Conservation (phyloP, 1,284 basidiomycete genomes). For the Boletus semigastroideus region DNA sequence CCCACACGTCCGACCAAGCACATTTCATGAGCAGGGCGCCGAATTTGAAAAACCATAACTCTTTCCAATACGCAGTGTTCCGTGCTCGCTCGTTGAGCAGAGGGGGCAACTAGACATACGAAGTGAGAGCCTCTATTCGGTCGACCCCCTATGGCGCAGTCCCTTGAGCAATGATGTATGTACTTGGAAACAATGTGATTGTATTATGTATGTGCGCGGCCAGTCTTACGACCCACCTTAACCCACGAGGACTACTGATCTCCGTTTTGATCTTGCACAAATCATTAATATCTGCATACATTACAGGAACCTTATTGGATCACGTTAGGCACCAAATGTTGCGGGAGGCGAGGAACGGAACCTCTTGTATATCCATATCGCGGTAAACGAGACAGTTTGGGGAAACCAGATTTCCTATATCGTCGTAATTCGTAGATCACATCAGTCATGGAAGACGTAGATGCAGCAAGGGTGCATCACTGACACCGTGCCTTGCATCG, state of each 20-base stretch:
- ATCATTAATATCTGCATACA: slow-evolving; percentile 13
- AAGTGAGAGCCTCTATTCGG: neutral
- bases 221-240: slow-evolving; percentile 30
- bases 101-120: neutral
- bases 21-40: slow-evolving; percentile 9
- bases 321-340: slow-evolving; percentile 10
- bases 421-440: slow-evolving; percentile 6
- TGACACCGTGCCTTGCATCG: slow-evolving; percentile 15
- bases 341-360: slow-evolving; percentile 7
- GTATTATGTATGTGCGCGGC: slow-evolving; percentile 22
- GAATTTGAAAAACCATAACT: slow-evolving; percentile 32
- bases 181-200: slow-evolving; percentile 1
- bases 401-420: slow-evolving; percentile 6
- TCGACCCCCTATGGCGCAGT: neutral
- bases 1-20: slow-evolving; percentile 9
- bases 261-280: slow-evolving; percentile 20
- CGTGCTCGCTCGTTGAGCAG: neutral
- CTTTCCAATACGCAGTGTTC: slow-evolving; percentile 6
- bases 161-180: neutral
- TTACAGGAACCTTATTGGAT: slow-evolving; percentile 11
- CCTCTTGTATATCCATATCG: slow-evolving; percentile 15
- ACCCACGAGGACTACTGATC: slow-evolving; percentile 31
- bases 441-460: slow-evolving; percentile 18
- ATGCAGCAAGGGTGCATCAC: slow-evolving; percentile 9
- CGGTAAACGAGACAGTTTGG: slow-evolving; percentile 16